phyloP scores from a whole-genome alignment of 2,329 filamentous ascomycete genomes.

The Colletotrichum spinosum region DNA sequence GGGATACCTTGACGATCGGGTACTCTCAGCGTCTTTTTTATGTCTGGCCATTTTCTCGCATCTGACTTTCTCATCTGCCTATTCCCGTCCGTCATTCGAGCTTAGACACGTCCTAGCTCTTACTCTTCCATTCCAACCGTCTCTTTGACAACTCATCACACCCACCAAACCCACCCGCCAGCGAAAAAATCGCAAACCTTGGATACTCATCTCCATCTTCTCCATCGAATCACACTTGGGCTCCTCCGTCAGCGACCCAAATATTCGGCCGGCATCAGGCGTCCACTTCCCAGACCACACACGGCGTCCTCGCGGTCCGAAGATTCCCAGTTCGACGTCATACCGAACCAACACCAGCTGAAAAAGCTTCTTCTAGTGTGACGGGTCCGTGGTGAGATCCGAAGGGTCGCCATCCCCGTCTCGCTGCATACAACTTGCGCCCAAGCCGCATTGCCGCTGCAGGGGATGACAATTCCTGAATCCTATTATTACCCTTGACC shows the following conservation, averaged over 20 bases:
- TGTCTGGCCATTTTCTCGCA: neutral
- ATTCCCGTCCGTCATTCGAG: conserved; percentile 12
- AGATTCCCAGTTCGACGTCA: conserved; percentile 25
- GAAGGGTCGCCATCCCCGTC: conserved; percentile 22
- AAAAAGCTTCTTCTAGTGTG: conserved; percentile 29
- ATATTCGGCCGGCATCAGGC: conserved; percentile 17
- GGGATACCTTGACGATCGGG: neutral
- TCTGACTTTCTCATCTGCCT: neutral
- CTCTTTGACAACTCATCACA: conserved; percentile 17
- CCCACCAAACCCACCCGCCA: conserved; percentile 12
- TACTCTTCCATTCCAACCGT: neutral
- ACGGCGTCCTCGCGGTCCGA: conserved; percentile 18
- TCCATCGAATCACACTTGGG: conserved; percentile 18
- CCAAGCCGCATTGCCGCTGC: conserved; percentile 17
- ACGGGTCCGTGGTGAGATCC: conserved; percentile 27
- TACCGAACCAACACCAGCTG: conserved; percentile 22
- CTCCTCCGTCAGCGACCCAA: conserved; percentile 16
- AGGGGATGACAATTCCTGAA: conserved; percentile 5
- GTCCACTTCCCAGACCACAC: neutral
- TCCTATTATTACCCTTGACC: conserved; percentile 29
- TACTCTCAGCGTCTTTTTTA: too few species aligned
- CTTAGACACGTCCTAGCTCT: conserved; percentile 12
- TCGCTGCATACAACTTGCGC: conserved; percentile 9
- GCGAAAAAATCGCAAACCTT: neutral
- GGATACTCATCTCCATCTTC: too few species aligned